Evolutionary conservation across 345 rosid genomes (phyloP).

Genomic region (Trapa bicornis): DNA sequence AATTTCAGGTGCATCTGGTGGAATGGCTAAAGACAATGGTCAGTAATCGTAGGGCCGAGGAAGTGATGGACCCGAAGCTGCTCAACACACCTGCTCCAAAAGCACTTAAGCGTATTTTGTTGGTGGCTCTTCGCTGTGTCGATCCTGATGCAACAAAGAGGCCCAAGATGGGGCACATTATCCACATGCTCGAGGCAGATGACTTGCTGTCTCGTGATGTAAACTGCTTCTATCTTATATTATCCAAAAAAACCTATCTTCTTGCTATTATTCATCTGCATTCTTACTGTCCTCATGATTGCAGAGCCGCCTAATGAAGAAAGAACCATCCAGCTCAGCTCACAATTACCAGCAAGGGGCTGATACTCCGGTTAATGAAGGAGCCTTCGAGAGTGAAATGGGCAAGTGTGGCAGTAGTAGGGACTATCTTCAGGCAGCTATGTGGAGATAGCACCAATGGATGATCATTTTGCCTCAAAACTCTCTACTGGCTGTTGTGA

Average conservation of each 20-base stretch:
- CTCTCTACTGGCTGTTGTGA: not conserved
- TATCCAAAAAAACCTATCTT: not conserved
- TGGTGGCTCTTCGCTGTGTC: constrained; percentile 85
- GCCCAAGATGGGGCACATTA: constrained; percentile 92
- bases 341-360: constrained; percentile 18
- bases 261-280: not conserved
- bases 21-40: constrained; percentile 91
- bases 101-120: constrained; percentile 69
- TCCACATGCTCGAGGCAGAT: constrained; percentile 99
- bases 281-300: not conserved
- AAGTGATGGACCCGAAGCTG: constrained; percentile 80
- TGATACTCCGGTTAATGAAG: constrained; percentile 9
- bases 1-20: constrained; percentile 71
- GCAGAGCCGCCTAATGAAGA: constrained; percentile 6
- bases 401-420: constrained; percentile 31
- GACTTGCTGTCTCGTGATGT: constrained; percentile 72
- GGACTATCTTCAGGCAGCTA: constrained; percentile 23
- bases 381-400: constrained; percentile 10
- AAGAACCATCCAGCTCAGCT: constrained; percentile 25
- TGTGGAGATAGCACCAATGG: constrained; percentile 24
- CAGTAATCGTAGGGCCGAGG: constrained; percentile 75
- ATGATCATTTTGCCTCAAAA: not conserved
- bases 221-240: constrained; percentile 9
- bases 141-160: constrained; percentile 93
- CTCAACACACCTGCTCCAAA: constrained; percentile 75